A percentile compares a stretch with the other conserved stretches of the same genome.
phyloP scores from a whole-genome alignment of 1,284 basidiomycete genomes.

The Taiwanofungus camphoratus region DNA sequence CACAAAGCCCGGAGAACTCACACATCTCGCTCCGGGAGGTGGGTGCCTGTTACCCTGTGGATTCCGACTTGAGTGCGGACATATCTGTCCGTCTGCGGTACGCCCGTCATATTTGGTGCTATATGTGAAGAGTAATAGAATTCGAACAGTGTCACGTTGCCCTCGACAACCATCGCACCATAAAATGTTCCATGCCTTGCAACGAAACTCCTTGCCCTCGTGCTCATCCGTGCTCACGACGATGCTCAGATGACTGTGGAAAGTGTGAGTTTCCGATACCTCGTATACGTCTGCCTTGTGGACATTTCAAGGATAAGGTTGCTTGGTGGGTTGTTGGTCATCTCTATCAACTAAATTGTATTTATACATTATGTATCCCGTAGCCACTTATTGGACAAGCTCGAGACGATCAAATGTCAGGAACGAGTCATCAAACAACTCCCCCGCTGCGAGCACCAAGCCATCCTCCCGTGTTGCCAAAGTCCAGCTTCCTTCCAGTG shows the following conservation, averaged over 20 bases:
- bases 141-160: slow-evolving; percentile 59
- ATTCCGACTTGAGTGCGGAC: slow-evolving; percentile 60
- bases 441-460: slow-evolving; percentile 52
- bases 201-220: slow-evolving; percentile 45
- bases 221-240: slow-evolving; percentile 55
- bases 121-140: not conserved
- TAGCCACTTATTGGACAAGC: slow-evolving; percentile 44
- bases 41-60: slow-evolving; percentile 48
- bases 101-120: not conserved
- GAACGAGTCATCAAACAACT: slow-evolving; percentile 41
- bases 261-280: slow-evolving; percentile 46
- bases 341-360: not conserved
- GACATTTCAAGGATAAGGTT: slow-evolving; percentile 42
- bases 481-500: slow-evolving; percentile 40
- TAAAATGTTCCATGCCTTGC: slow-evolving; percentile 49
- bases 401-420: slow-evolving; percentile 42
- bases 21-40: slow-evolving; percentile 39
- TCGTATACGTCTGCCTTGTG: slow-evolving; percentile 55
- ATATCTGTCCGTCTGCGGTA: slow-evolving; percentile 63
- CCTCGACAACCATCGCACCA: slow-evolving; percentile 45
- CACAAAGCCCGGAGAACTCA: slow-evolving; percentile 48
- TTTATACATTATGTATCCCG: slow-evolving; percentile 67
- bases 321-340: slow-evolving; percentile 45
- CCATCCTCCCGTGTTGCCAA: slow-evolving; percentile 39
- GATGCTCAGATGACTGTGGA: slow-evolving; percentile 52